Conservation (phyloP, 352 stramenopile genomes). For the Phytopythium kandeliae region DNA sequence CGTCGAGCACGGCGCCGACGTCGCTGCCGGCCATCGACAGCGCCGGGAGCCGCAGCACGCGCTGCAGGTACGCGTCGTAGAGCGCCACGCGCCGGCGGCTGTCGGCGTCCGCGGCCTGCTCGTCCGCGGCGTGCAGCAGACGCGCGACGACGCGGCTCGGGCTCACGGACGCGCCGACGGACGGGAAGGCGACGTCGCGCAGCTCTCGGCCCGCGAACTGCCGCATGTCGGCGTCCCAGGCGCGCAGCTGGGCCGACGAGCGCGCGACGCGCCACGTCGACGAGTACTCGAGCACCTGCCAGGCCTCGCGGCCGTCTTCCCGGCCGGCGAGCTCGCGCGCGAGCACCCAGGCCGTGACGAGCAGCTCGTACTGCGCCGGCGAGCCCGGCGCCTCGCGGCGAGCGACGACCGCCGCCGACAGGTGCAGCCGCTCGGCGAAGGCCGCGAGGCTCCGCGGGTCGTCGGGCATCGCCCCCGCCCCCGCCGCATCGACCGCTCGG, state of each 20-base stretch:
- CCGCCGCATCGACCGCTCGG: constrained; percentile 1
- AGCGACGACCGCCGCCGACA: constrained; percentile 33
- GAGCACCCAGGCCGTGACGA: constrained; percentile 55
- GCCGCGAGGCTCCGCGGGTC: constrained; percentile 28
- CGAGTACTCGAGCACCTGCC: constrained; percentile 67
- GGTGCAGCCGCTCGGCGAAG: constrained; percentile 47
- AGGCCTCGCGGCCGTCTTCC: constrained; percentile 14
- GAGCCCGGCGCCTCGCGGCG: constrained; percentile 12
- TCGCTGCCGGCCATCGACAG: constrained; percentile 61
- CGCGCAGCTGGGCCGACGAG: constrained; percentile 34
- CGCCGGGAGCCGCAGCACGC: constrained; percentile 35
- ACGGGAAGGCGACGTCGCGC: constrained; percentile 42
- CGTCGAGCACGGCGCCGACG: constrained; percentile 48
- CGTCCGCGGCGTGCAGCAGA: constrained; percentile 22
- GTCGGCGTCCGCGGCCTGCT: constrained; percentile 20
- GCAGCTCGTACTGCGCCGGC: constrained; percentile 43
- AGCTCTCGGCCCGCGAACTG: constrained; percentile 38
- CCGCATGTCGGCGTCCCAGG: constrained; percentile 47
- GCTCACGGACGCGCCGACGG: constrained; percentile 11
- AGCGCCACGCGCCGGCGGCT: constrained; percentile 27
- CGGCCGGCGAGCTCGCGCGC: constrained; percentile 37
- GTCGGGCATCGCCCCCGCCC: constrained; percentile 8
- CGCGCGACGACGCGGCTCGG: constrained; percentile 11
- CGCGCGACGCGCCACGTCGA: constrained; percentile 45
- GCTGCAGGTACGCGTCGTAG: constrained; percentile 47